Base-by-base conservation (phyloP, 139 green algal genomes). In the Cymbomonas tetramitiformis region DNA sequence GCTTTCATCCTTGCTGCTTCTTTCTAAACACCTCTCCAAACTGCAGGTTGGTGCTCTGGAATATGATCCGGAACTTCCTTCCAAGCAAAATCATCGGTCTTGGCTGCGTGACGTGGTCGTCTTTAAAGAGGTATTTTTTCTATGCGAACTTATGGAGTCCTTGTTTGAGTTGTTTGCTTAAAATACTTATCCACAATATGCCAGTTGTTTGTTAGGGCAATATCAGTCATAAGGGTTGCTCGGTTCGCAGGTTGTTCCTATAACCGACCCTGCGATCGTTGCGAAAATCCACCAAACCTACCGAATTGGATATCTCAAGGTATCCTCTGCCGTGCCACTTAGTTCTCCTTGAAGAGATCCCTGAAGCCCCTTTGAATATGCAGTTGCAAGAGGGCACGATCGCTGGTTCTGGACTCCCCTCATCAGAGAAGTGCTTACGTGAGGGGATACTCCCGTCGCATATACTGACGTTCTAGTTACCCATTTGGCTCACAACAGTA, bases 261-360 rank as follows among this genome's bases (percentile, higher is more conserved):
- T 78, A 51, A 23, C 26, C 8, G 67, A 86, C 60, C 21, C 67
- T 7, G 58, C 56, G 7, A 56, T 92, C n/a, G 61, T 77, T 1
- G 65, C 72, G 24, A 95, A 94, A 56, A 97, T 98, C 51, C 88
- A 95, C 66, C 86, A 95, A 65, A 92, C 87, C 28, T 95, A 93
- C 66, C 72, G 86, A 23, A 69, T 76, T 21, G 64, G 64, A 29
- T 76, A 76, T 47, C 66, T 76, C 32, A 76, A 76, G 64, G 62
- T 70, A 23, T 23, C 9, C 30, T 19, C 36, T 44, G 36, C 15
- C 12, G 36, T 44, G 12, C 15, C 36, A 44, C 15, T 15, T 15
- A 44, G 36, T 44, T 15, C 12, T 44, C 36, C 36, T 19, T 44
- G 36, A 12, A 44, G n/a, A n/a, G n/a, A n/a, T 44, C 36, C 12